phyloP scores from a whole-genome alignment of 306 rosid genomes.

The Myrica gale region DNA sequence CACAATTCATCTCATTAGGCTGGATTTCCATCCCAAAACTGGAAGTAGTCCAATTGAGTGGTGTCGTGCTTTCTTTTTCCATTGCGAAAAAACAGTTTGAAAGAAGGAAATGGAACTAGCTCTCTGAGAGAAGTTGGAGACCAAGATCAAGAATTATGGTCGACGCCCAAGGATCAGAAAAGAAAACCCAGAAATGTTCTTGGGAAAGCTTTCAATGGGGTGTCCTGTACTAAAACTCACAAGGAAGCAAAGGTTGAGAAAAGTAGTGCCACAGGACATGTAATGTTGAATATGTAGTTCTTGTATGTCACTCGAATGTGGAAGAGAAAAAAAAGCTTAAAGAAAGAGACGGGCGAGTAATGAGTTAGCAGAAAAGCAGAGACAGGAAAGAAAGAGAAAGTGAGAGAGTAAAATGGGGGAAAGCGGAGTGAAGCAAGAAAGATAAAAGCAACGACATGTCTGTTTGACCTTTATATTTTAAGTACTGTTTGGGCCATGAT shows the following conservation, averaged over 20 bases:
- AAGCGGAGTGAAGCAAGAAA: constrained; percentile 29
- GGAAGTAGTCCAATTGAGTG: constrained; percentile 34
- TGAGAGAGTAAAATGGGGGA: constrained; percentile 16
- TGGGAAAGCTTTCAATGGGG: background rate
- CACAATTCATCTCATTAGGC: constrained; percentile 38
- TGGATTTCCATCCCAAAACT: constrained; percentile 41
- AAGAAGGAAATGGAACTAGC: constrained; percentile 5
- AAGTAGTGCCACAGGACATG: constrained; percentile 17
- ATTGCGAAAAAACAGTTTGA: background rate
- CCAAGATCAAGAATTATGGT: constrained; percentile 28
- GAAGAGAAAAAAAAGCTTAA: background rate
- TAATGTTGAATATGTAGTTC: constrained; percentile 33
- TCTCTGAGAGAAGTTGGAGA: constrained; percentile 12
- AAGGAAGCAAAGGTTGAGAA: constrained; percentile 22
- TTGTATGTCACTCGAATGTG: constrained; percentile 31
- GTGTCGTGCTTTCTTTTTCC: constrained; percentile 22
- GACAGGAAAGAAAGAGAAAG: constrained; percentile 9
- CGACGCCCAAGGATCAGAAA: constrained; percentile 7
- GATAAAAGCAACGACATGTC: constrained; percentile 32
- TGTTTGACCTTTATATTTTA: constrained; percentile 40
- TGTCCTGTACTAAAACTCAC: constrained; percentile 5
- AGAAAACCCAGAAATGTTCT: constrained; percentile 15
- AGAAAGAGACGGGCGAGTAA: constrained; percentile 14
- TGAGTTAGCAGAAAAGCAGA: constrained; percentile 13
- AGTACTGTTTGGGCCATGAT: background rate